Base-by-base conservation (phyloP, 306 rosid genomes). In the Citrullus colocynthis region DNA sequence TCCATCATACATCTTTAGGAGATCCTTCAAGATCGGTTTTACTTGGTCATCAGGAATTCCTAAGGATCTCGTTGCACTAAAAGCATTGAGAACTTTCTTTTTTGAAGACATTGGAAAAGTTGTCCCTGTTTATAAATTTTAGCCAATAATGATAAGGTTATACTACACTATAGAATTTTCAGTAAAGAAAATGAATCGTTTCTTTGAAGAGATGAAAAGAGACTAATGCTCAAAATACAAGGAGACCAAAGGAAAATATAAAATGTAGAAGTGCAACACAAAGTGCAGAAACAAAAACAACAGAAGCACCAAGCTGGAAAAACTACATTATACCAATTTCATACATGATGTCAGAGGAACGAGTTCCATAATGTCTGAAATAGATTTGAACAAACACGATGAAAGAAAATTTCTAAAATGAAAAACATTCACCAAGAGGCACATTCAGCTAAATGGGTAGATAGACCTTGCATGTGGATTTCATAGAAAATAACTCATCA, bases 41-140 rank as follows among this genome's bases (percentile, higher is more conserved):
- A 87, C 86, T 80, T 89, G 89, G 18, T 82, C 82, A 54, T 57
- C 78, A 3, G 87, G 77, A 48, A 91, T 79, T 56, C 93, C 97
- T 32, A 90, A 48, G 24, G 78, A 80, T 76, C 82, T 81, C 79
- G 87, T 87, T 58, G 88, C 93, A 16, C 11, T 20, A 42, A 67
- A 82, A 58, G 97, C 98, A 59, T 85, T 81, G 17, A 1, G 2
- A 79, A 74, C 63, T 84, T 81, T 84, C 24, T 85, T 75, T 64
- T 80, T 6, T 9, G 84, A 39, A 55, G 88, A 64, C 98, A 94
- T 93, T 59, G 74, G 36, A 44, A 16, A 73, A 73, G 28, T 5
- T 73, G 17, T 51, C n/a, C 75, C 77, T 73, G 60, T 48, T 48
- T 59, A 9, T 48, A 69, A 69, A 7, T 48, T 51, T 28, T 48